A percentile compares a stretch with the other conserved stretches of the same genome.
These are phyloP conservation scores for Fusarium pininemorale DNA, from an alignment of 2,329 filamentous ascomycete species.

Conservation along the genomic window DNA sequence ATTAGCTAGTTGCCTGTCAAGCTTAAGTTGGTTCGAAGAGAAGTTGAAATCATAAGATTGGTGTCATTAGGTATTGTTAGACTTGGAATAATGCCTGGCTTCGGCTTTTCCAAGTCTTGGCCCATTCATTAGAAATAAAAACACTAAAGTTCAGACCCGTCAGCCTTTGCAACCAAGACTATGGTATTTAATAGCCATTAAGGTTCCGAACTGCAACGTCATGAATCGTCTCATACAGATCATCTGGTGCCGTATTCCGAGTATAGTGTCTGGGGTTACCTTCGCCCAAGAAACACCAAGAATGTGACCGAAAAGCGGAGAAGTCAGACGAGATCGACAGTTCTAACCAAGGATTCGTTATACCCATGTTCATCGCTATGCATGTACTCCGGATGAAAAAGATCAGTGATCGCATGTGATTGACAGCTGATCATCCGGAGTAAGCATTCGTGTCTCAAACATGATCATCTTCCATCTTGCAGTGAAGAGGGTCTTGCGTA, in stretches of 20 bases:
- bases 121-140: not conserved
- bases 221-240: not conserved
- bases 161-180: not conserved
- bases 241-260: not conserved
- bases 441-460: not conserved
- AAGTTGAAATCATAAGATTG: not conserved
- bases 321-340: not conserved
- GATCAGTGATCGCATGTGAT: not conserved
- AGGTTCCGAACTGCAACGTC: not conserved
- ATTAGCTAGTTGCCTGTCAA: not conserved
- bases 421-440: not conserved
- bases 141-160: not conserved
- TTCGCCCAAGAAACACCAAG: not conserved
- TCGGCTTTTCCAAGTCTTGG: not conserved
- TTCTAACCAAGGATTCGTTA: not conserved
- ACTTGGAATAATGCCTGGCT: no score
- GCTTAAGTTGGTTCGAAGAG: not conserved
- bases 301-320: conserved; percentile 9
- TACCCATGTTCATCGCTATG: not conserved
- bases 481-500: not conserved
- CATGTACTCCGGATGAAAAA: not conserved
- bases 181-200: not conserved
- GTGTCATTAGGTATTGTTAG: not conserved
- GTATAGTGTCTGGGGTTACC: not conserved
- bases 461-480: not conserved